Conservation (phyloP, 129 eudicot species). For the Escallonia rubra region DNA sequence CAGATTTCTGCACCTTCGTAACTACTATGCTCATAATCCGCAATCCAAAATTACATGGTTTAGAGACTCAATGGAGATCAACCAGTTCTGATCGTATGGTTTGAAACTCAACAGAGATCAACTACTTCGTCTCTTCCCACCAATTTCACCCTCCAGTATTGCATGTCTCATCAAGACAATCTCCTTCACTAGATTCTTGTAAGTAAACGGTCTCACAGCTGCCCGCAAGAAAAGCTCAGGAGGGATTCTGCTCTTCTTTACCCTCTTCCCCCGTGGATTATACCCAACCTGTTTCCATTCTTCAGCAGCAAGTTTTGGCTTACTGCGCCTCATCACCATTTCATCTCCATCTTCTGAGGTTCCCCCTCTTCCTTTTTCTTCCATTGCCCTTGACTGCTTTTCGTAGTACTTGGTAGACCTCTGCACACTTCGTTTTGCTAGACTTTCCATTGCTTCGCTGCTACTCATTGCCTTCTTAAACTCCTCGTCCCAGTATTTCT, state of each 20-base stretch:
- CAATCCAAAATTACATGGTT: too few relatives aligned
- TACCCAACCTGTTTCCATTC: constrained; percentile 69
- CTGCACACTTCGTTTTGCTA: constrained; percentile 48
- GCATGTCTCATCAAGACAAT: constrained; percentile 79
- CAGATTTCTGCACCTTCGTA: too few relatives aligned
- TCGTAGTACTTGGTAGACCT: constrained; percentile 39
- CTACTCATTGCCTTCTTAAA: constrained; percentile 72
- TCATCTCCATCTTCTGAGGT: constrained; percentile 37
- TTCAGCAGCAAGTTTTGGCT: constrained; percentile 54
- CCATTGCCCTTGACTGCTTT: constrained; percentile 39
- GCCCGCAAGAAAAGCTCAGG: constrained; percentile 86
- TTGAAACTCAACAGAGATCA: neutral
- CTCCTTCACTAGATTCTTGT: constrained; percentile 90
- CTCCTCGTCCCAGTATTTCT: constrained; percentile 77
- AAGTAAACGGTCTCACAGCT: constrained; percentile 86
- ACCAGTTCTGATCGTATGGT: neutral
- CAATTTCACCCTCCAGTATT: constrained; percentile 77
- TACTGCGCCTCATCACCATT: constrained; percentile 26
- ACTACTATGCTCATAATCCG: too few relatives aligned
- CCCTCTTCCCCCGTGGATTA: constrained; percentile 53
- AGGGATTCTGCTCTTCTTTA: constrained; percentile 72
- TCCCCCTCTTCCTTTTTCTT: constrained; percentile 30
- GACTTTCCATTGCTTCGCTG: constrained; percentile 74
- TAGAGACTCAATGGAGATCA: neutral
- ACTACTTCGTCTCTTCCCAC: constrained; percentile 45